Conservation (phyloP, 116 monocot species). For the Iris pallida region DNA sequence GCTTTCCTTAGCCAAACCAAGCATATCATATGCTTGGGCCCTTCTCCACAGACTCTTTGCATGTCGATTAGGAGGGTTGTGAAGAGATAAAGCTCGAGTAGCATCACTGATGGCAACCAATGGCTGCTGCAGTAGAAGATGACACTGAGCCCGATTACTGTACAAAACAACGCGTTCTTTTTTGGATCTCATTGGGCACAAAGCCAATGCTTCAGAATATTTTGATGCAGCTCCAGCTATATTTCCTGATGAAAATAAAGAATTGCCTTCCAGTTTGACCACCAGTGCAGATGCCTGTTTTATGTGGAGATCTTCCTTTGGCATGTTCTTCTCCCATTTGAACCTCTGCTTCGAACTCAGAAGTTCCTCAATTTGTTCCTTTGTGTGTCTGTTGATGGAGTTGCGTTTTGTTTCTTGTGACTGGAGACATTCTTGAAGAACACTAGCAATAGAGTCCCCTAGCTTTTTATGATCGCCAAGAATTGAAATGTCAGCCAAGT, state of each 20-base stretch:
- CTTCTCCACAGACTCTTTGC: constrained; percentile 96
- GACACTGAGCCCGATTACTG: constrained; percentile 92
- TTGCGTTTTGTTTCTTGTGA: constrained; percentile 32
- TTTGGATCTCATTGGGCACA: constrained; percentile 86
- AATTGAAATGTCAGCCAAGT: constrained; percentile 65
- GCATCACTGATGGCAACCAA: constrained; percentile 85
- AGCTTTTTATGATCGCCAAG: constrained; percentile 82
- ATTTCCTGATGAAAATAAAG: constrained; percentile 87
- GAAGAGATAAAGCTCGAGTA: constrained; percentile 84
- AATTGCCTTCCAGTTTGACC: constrained; percentile 93
- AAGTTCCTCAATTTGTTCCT: constrained; percentile 66
- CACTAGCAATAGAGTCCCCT: constrained; percentile 59
- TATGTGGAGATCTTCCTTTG: constrained; percentile 90
- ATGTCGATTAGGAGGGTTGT: constrained; percentile 80
- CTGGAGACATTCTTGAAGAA: constrained; percentile 66
- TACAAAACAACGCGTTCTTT: constrained; percentile 92
- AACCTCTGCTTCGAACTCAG: constrained; percentile 54
- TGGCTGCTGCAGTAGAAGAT: constrained; percentile 95
- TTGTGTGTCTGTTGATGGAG: constrained; percentile 33
- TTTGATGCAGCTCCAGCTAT: constrained; percentile 80
- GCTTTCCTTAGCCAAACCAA: constrained; percentile 89
- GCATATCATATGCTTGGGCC: constrained; percentile 96
- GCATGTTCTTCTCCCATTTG: constrained; percentile 75
- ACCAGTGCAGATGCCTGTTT: constrained; percentile 87
- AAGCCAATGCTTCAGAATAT: constrained; percentile 82